These are phyloP conservation scores for Liriodendron chinense DNA, from an alignment of 164 flowering plant species.

Conservation along the genomic window DNA sequence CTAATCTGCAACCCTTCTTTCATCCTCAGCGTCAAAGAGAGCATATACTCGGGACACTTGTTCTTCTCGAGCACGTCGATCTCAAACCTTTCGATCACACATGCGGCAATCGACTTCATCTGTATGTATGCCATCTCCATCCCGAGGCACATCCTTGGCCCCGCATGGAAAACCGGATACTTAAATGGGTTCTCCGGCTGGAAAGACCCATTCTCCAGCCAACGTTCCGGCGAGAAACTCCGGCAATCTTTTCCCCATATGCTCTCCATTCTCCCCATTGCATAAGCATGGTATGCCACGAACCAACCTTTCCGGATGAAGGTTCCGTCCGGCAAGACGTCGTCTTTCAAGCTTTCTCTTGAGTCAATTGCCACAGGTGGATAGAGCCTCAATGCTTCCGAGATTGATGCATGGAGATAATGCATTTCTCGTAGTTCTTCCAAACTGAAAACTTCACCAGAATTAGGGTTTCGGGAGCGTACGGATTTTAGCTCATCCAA, in stretches of 20 bases:
- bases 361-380: constrained; percentile 49
- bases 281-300: constrained; percentile 33
- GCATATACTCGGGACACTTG: not conserved
- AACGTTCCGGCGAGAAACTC: constrained; percentile 51
- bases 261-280: constrained; percentile 52
- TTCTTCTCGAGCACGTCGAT: constrained; percentile 21
- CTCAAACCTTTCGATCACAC: constrained; percentile 41
- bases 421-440: constrained; percentile 52
- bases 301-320: constrained; percentile 40
- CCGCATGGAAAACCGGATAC: constrained; percentile 47
- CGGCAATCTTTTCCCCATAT: constrained; percentile 52
- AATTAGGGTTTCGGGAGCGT: constrained; percentile 7
- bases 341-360: constrained; percentile 33
- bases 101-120: constrained; percentile 50
- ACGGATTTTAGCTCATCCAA: constrained; percentile 31
- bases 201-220: constrained; percentile 41
- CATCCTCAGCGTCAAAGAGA: not conserved
- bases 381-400: constrained; percentile 47
- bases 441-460: constrained; percentile 21
- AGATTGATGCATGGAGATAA: constrained; percentile 53
- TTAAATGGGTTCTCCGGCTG: constrained; percentile 33
- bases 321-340: constrained; percentile 55
- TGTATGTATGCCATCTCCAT: constrained; percentile 55
- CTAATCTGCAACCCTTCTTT: not conserved
- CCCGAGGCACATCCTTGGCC: constrained; percentile 55